These are phyloP conservation scores for Xylaria arbuscula DNA, from an alignment of 2,329 filamentous ascomycete genomes.

Conservation along the genomic window DNA sequence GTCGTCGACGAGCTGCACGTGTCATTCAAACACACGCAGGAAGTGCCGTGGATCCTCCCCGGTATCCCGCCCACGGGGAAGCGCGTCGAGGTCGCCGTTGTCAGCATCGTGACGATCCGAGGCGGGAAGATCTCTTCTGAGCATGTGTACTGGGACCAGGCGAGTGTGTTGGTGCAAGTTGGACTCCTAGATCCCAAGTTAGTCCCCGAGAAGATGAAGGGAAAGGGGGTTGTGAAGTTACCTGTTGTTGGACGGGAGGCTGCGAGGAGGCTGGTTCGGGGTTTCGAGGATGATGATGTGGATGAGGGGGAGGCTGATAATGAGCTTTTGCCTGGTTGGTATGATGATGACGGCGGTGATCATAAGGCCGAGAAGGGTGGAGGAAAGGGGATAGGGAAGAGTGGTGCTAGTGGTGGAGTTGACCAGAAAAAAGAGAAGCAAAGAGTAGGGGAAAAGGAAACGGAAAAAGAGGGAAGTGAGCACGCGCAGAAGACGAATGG, in stretches of 20 bases:
- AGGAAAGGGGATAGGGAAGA: constrained; percentile 1
- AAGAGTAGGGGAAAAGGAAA: too few relatives aligned
- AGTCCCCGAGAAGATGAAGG: constrained; percentile 51
- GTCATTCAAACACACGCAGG: constrained; percentile 66
- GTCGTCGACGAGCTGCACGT: constrained; percentile 73
- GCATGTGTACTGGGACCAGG: constrained; percentile 76
- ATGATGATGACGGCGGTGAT: constrained; percentile 47
- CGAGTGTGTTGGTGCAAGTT: constrained; percentile 69
- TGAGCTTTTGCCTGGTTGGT: constrained; percentile 54
- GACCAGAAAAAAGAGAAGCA: not conserved
- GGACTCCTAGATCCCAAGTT: constrained; percentile 63
- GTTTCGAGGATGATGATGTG: constrained; percentile 51
- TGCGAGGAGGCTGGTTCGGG: constrained; percentile 52
- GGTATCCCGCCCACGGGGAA: constrained; percentile 67
- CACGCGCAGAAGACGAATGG: too few relatives aligned
- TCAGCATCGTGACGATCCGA: constrained; percentile 70
- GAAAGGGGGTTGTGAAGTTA: constrained; percentile 52
- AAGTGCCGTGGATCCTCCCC: constrained; percentile 71
- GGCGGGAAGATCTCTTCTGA: constrained; percentile 74
- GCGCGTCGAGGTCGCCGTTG: constrained; percentile 68
- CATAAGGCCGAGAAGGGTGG: constrained; percentile 25
- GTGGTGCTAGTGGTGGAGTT: not conserved
- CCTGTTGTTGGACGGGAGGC: constrained; percentile 56
- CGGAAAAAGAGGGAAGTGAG: too few relatives aligned
- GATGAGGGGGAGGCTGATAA: constrained; percentile 58